Evolutionary conservation across 495 filamentous ascomycete genomes (phyloP).

Genomic region (Haplographium delicatum): DNA sequence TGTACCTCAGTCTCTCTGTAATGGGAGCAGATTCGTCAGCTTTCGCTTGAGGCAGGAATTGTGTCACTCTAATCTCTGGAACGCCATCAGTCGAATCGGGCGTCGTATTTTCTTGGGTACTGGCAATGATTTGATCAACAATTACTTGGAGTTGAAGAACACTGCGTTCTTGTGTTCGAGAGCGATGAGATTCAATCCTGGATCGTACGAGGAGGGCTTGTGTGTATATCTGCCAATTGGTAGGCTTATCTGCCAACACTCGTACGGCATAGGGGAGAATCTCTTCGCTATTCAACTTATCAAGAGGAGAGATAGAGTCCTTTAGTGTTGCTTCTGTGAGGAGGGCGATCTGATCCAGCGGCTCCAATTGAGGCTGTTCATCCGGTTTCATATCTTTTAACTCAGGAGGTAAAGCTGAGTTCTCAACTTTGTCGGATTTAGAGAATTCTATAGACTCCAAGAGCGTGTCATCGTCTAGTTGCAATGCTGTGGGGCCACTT

Average conservation of each 20-base stretch:
- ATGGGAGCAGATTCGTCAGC: slow-evolving; percentile 71
- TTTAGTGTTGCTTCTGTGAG: slow-evolving; percentile 82
- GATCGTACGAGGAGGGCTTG: slow-evolving; percentile 84
- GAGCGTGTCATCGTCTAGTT: slow-evolving; percentile 88
- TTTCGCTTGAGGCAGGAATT: slow-evolving; percentile 79
- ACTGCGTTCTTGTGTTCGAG: slow-evolving; percentile 80
- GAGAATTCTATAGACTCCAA: slow-evolving; percentile 81
- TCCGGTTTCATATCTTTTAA: slow-evolving; percentile 64
- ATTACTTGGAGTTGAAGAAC: slow-evolving; percentile 93
- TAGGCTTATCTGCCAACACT: slow-evolving; percentile 80
- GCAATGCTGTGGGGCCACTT: slow-evolving; percentile 55
- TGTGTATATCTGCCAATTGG: slow-evolving; percentile 98
- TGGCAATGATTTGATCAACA: slow-evolving; percentile 91
- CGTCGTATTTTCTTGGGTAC: slow-evolving; percentile 46
- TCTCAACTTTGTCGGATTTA: slow-evolving; percentile 37
- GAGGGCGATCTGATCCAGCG: slow-evolving; percentile 80
- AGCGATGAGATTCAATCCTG: slow-evolving; percentile 78
- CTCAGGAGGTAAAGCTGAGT: slow-evolving; percentile 49
- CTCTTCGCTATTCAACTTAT: slow-evolving; percentile 86
- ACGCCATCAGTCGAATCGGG: slow-evolving; percentile 16
- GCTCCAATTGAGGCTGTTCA: slow-evolving; percentile 74
- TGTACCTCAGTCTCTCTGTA: slow-evolving; percentile 69
- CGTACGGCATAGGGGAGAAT: slow-evolving; percentile 85
- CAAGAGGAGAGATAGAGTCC: slow-evolving; percentile 72
- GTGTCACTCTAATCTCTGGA: slow-evolving; percentile 47